Conservation (phyloP, 331 rosid species). For the Saraca asoca region DNA sequence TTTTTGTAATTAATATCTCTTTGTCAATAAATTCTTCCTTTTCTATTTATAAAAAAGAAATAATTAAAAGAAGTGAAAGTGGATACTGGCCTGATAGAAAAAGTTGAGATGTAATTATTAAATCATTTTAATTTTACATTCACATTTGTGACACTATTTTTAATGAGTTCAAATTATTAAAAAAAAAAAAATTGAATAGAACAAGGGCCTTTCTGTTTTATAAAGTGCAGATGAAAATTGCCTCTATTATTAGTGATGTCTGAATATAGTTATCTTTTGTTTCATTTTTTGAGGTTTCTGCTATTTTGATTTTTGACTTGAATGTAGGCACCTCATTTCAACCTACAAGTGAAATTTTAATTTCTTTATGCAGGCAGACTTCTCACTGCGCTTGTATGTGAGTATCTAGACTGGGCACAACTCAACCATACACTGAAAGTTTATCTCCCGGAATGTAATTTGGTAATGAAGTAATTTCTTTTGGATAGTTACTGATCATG, state of each 20-base stretch:
- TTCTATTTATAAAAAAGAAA: too few relatives aligned
- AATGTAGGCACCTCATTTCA: background rate
- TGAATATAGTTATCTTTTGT: background rate
- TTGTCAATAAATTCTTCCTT: too few relatives aligned
- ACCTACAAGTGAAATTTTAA: conserved; percentile 1
- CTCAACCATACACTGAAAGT: conserved; percentile 90
- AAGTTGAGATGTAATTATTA: too few relatives aligned
- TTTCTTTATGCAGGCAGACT: conserved; percentile 74
- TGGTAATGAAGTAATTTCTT: conserved; percentile 56
- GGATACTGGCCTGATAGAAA: too few relatives aligned
- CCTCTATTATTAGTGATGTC: background rate
- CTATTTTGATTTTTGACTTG: background rate
- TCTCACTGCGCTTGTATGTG: conserved; percentile 88
- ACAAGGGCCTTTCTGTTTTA: too few relatives aligned
- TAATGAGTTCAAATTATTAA: too few relatives aligned
- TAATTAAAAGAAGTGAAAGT: too few relatives aligned
- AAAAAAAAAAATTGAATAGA: too few relatives aligned
- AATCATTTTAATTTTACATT: too few relatives aligned
- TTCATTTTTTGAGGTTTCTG: background rate
- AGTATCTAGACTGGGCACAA: conserved; percentile 98
- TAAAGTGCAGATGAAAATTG: too few relatives aligned
- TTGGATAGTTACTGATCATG: background rate
- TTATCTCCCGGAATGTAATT: conserved; percentile 92
- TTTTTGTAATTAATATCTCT: too few relatives aligned
- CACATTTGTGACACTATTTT: too few relatives aligned